A percentile compares a stretch with the other conserved stretches of the same genome.
phyloP scores from a whole-genome alignment of 257 asterid species.

The Gentiana macrophylla region DNA sequence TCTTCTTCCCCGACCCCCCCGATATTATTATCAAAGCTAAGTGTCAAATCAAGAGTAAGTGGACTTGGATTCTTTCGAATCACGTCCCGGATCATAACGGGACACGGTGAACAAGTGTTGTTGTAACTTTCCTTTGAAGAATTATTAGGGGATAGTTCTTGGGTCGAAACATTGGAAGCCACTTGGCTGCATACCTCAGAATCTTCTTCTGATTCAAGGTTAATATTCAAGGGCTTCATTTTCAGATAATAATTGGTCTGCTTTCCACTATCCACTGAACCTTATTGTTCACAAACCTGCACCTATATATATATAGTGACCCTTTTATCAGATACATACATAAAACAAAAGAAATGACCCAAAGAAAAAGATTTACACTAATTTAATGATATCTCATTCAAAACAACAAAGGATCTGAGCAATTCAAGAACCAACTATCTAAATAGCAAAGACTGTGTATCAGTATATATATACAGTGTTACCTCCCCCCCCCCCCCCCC shows the following conservation, averaged over 20 bases:
- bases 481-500: too few relatives aligned
- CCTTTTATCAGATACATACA: too few relatives aligned
- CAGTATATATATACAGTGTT: too few relatives aligned
- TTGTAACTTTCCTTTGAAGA: conserved; percentile 23
- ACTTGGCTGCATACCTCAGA: conserved; percentile 66
- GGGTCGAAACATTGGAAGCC: conserved; percentile 45
- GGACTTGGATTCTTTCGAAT: conserved; percentile 17
- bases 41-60: conserved; percentile 62
- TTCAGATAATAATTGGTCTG: background rate
- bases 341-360: too few relatives aligned
- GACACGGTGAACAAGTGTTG: conserved; percentile 25
- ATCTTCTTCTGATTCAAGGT: conserved; percentile 68
- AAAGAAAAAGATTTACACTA: too few relatives aligned
- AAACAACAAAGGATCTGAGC: too few relatives aligned
- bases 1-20: conserved; percentile 11
- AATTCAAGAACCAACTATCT: too few relatives aligned
- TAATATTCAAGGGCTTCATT: conserved; percentile 43
- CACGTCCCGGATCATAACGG: conserved; percentile 15
- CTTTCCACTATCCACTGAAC: too few relatives aligned
- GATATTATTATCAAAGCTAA: conserved; percentile 33
- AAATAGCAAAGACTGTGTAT: too few relatives aligned
- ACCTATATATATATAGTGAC: too few relatives aligned
- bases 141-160: conserved; percentile 30
- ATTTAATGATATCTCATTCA: too few relatives aligned
- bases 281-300: too few relatives aligned